Base-by-base conservation (phyloP, 2,329 filamentous ascomycete species). In the Triangularia setosa region DNA sequence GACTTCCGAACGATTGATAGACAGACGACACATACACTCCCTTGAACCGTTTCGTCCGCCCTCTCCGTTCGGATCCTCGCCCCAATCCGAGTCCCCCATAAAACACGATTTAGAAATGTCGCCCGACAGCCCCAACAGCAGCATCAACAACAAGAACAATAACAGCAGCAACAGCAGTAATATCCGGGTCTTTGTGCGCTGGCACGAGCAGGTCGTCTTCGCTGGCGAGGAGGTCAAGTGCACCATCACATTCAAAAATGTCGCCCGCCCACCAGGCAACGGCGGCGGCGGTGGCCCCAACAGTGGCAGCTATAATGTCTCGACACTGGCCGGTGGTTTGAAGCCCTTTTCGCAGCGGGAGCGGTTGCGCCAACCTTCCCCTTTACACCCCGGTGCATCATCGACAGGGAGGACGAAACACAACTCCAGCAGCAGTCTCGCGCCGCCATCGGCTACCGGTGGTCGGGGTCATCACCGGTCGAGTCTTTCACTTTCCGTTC, bases 191-290 rank as follows among this genome's bases (percentile, higher is more conserved):
- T 97, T 94, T 77, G 92, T 99, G 77, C 89, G 90, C 80, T 99
- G 94, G 91, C 90, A 92, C 76, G 91, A 96, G 75, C 89, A 94
- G 77, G 93, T 91, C 67, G 92, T 99, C 72, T 99, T 98, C 79
- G 92, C 95, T 64, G 95, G 95, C 78, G 95, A 99, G 82, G 90
- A 97, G 74, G 86, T 98, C 74, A 91, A 93, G 79, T 98, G 95
- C 79, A 93, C 89, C 70, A 96, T 99, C 76, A 97, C 92, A 59
- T 99, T 99, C 80, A 94, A 90, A 79, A 99, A 99, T 76, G 84
- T 93, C 68, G 83, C 86, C 52, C 58, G 79, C 78, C 44, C 69
- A 76, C 62, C 67, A 21, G 24, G 35, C 23, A 27, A 16, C 25
- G 16, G 23, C 23, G 14, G 16, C 25, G 4, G 12, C 52, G 9